phyloP scores from a whole-genome alignment of 2,329 filamentous ascomycete genomes.

The Fusarium virguliforme region DNA sequence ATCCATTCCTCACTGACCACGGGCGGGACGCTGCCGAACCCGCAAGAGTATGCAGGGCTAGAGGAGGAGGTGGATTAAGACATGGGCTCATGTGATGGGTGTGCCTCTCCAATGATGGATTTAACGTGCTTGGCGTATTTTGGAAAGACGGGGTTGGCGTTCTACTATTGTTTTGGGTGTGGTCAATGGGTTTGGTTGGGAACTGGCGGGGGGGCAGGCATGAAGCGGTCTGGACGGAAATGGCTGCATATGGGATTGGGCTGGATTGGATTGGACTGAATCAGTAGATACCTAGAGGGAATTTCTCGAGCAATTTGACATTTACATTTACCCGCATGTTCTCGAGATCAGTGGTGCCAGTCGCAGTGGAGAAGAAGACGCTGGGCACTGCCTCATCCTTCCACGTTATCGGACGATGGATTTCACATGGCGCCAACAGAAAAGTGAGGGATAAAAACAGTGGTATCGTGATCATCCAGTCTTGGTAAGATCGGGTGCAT shows the following conservation, averaged over 20 bases:
- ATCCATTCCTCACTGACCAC: constrained; percentile 59
- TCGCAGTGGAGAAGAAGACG: neutral
- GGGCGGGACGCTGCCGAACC: constrained; percentile 44
- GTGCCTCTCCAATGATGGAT: constrained; percentile 1
- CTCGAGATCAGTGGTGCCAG: neutral
- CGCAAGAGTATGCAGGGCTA: constrained; percentile 52
- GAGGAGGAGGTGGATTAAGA: constrained; percentile 48
- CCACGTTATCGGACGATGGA: neutral
- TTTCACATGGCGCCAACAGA: too few species aligned
- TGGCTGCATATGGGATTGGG: constrained; percentile 26
- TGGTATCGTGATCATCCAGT: neutral
- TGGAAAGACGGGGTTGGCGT: constrained; percentile 33
- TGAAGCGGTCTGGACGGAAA: constrained; percentile 36
- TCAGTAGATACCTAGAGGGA: constrained; percentile 25
- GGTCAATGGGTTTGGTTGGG: constrained; percentile 25
- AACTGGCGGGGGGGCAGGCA: constrained; percentile 29
- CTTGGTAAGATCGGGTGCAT: constrained; percentile 1
- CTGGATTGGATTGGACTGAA: constrained; percentile 9
- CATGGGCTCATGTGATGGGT: constrained; percentile 24
- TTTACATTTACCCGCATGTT: constrained; percentile 6
- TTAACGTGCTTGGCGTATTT: constrained; percentile 15
- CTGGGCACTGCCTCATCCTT: constrained; percentile 11
- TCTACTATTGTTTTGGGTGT: constrained; percentile 34
- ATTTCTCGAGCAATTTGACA: constrained; percentile 10
- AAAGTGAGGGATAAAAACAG: constrained; percentile 7